These are phyloP conservation scores for Filobasidium floriforme DNA, from an alignment of 768 basidiomycete species.

Conservation along the genomic window DNA sequence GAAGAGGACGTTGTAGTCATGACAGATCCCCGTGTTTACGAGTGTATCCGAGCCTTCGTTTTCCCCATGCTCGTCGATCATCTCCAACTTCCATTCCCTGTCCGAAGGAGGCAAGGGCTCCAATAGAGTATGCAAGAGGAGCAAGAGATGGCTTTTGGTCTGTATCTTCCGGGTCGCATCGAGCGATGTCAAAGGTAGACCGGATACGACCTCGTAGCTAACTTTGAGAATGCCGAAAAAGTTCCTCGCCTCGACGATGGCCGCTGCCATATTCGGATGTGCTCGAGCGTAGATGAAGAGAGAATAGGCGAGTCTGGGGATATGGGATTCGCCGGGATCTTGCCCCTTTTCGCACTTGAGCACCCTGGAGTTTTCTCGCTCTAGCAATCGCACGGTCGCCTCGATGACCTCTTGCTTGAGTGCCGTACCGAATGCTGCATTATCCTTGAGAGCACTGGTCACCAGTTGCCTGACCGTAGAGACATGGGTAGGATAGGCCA, in stretches of 20 bases:
- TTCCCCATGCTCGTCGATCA: conserved; percentile 6
- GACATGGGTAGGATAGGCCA: conserved; percentile 17
- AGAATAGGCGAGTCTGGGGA: conserved; percentile 10
- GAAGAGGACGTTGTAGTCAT: conserved; percentile 22
- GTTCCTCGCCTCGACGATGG: conserved; percentile 1
- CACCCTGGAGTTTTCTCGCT: conserved; percentile 8
- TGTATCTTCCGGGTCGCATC: conserved; percentile 21
- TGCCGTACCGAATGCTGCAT: background rate
- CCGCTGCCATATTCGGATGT: conserved; percentile 3
- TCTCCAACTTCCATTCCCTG: conserved; percentile 21
- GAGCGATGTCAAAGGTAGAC: conserved; percentile 14
- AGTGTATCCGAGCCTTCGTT: conserved; percentile 5
- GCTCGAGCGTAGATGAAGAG: conserved; percentile 19
- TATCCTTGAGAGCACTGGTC: background rate
- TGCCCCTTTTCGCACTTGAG: conserved; percentile 4
- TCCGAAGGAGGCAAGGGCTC: conserved; percentile 15
- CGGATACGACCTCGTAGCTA: conserved; percentile 15
- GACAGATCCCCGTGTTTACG: conserved; percentile 16
- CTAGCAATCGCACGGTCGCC: conserved; percentile 8
- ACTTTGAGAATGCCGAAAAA: conserved; percentile 5
- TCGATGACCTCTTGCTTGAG: conserved; percentile 13
- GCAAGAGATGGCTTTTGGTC: conserved; percentile 20
- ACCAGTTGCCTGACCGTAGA: conserved; percentile 13
- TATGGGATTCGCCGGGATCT: background rate
- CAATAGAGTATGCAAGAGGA: conserved; percentile 20